Conservation (phyloP, 176 grass and related monocot species). For the Oryza meyeriana region DNA sequence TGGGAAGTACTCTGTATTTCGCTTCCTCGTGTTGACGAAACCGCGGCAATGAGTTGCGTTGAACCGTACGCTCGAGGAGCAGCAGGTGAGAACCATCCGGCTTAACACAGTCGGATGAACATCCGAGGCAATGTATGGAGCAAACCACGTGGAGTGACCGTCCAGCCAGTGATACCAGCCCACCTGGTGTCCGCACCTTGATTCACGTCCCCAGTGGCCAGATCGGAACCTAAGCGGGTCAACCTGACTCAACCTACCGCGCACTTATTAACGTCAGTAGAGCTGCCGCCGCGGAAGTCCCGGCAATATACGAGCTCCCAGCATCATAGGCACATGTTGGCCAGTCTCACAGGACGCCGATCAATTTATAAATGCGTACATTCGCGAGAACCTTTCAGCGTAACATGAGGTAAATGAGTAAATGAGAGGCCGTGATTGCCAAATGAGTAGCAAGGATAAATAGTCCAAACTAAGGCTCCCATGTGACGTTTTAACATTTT, state of each 20-base stretch:
- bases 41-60: background rate
- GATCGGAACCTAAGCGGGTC: background rate
- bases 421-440: background rate
- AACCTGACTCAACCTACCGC: background rate
- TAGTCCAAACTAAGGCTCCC: background rate
- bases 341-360: background rate
- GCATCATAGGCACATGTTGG: background rate
- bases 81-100: background rate
- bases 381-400: background rate
- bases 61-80: background rate
- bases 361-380: background rate
- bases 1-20: background rate
- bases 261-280: background rate
- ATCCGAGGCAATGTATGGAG: background rate
- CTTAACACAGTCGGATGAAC: background rate
- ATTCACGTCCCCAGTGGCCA: background rate
- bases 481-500: background rate
- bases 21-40: background rate
- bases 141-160: constrained; percentile 21
- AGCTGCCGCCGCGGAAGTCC: background rate
- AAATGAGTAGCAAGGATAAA: background rate
- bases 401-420: background rate
- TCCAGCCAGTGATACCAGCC: constrained; percentile 3
- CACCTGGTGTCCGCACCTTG: constrained; percentile 11
- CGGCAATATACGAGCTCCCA: background rate